These are phyloP conservation scores for Phytophthora crassamura DNA, from an alignment of 352 stramenopile species.

Conservation along the genomic window DNA sequence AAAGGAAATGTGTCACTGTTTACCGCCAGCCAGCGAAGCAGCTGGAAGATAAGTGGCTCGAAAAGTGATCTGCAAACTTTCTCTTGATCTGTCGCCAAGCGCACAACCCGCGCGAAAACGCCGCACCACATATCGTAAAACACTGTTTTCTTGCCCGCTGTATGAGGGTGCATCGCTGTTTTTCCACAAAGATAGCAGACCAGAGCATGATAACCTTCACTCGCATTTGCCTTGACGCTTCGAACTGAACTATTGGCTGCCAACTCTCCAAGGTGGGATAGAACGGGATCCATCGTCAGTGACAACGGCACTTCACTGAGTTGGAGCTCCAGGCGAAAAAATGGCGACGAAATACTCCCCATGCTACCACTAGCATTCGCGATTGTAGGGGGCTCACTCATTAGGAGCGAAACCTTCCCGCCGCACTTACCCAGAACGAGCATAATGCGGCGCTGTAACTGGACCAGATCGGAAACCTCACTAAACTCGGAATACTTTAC, in stretches of 20 bases:
- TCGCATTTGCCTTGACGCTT: conserved; percentile 62
- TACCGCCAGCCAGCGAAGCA: conserved; percentile 71
- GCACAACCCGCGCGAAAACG: conserved; percentile 59
- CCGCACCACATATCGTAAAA: conserved; percentile 67
- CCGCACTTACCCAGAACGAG: conserved; percentile 62
- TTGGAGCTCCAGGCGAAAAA: conserved; percentile 53
- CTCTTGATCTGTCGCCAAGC: conserved; percentile 69
- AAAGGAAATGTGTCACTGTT: conserved; percentile 67
- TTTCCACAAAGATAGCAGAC: conserved; percentile 75
- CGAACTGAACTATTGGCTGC: conserved; percentile 62
- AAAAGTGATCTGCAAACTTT: conserved; percentile 79
- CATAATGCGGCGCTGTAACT: conserved; percentile 70
- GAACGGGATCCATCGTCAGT: conserved; percentile 54
- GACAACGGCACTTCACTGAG: conserved; percentile 50
- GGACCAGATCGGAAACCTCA: conserved; percentile 40
- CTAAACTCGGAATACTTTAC: conserved; percentile 13
- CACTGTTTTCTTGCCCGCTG: conserved; percentile 61
- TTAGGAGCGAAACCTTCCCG: conserved; percentile 50
- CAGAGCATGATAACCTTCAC: conserved; percentile 77
- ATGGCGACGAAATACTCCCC: conserved; percentile 31
- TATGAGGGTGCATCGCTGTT: conserved; percentile 70
- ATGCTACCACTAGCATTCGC: conserved; percentile 17
- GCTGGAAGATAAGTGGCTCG: conserved; percentile 74
- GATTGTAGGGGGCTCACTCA: conserved; percentile 43
- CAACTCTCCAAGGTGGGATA: conserved; percentile 58